Evolutionary conservation across 148 eudicot species (phyloP).

Genomic region (Bassia scoparia): DNA sequence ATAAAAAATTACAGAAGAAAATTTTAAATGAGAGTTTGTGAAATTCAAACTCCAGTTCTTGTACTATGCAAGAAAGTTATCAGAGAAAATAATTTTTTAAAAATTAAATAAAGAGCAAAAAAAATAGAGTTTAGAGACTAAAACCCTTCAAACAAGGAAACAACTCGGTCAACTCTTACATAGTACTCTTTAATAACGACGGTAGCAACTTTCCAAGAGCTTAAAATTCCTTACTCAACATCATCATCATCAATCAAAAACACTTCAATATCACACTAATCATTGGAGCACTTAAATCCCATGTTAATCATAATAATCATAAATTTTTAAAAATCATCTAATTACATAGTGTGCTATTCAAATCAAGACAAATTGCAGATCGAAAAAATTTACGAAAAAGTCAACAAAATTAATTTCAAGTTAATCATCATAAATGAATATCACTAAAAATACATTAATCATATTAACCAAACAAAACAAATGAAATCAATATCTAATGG

Average conservation of each 20-base stretch:
- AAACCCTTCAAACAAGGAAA: neutral
- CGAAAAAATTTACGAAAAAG: no score
- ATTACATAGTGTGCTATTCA: neutral
- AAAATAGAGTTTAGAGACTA: neutral
- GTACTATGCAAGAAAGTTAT: no score
- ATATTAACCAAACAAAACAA: slow-evolving; percentile 10
- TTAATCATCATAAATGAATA: neutral
- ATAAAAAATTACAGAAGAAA: no score
- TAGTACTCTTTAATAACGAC: neutral
- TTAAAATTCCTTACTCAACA: neutral
- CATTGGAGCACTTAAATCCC: slow-evolving; percentile 17
- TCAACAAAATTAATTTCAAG: neutral
- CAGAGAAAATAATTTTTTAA: no score
- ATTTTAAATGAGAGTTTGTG: no score
- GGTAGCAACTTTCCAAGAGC: slow-evolving; percentile 20
- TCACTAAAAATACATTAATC: slow-evolving; percentile 13
- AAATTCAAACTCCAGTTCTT: no score
- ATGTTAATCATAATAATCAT: slow-evolving; percentile 5
- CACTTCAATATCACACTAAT: slow-evolving; percentile 13
- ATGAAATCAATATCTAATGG: neutral
- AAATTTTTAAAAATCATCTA: neutral
- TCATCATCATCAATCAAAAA: slow-evolving; percentile 15
- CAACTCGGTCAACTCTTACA: slow-evolving; percentile 23
- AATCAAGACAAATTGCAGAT: slow-evolving; percentile 12
- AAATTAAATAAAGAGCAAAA: neutral